Conservation (phyloP, 805 yeast species). For the Pachysolen tannophilus region DNA sequence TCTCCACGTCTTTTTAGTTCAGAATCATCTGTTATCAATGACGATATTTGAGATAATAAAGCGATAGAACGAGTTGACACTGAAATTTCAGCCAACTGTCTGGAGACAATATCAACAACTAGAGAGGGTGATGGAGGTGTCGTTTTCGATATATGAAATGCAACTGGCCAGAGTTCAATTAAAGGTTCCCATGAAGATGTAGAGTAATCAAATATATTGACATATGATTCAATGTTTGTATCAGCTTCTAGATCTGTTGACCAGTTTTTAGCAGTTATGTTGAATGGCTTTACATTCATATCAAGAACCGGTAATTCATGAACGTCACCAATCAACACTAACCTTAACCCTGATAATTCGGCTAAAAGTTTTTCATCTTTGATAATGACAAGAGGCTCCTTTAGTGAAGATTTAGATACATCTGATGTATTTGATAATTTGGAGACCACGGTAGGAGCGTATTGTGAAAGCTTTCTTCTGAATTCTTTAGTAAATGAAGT, state of each 20-base stretch:
- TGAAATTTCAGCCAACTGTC: constrained; percentile 71
- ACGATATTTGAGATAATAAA: constrained; percentile 59
- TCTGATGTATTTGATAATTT: constrained; percentile 32
- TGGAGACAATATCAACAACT: constrained; percentile 63
- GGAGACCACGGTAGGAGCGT: constrained; percentile 61
- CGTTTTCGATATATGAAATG: constrained; percentile 54
- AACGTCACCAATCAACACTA: constrained; percentile 83
- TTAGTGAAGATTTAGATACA: constrained; percentile 13
- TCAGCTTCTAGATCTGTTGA: constrained; percentile 72
- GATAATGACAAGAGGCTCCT: constrained; percentile 34
- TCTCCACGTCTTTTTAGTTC: constrained; percentile 62
- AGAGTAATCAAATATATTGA: constrained; percentile 80
- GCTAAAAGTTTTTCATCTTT: constrained; percentile 64
- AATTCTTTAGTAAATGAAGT: constrained; percentile 55
- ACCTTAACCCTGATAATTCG: constrained; percentile 64
- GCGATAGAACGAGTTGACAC: constrained; percentile 78
- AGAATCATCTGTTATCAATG: constrained; percentile 41
- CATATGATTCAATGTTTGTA: constrained; percentile 52
- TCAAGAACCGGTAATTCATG: constrained; percentile 87
- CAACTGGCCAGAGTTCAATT: constrained; percentile 79
- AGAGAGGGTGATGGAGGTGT: constrained; percentile 38
- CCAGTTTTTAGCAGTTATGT: constrained; percentile 70
- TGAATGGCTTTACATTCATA: constrained; percentile 63
- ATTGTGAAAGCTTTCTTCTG: constrained; percentile 48
- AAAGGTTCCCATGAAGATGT: constrained; percentile 94